A percentile compares a stretch with the other conserved stretches of the same genome.
phyloP scores from a whole-genome alignment of 1,284 basidiomycete genomes.

The Microbotryum lychnidis-dioicae region DNA sequence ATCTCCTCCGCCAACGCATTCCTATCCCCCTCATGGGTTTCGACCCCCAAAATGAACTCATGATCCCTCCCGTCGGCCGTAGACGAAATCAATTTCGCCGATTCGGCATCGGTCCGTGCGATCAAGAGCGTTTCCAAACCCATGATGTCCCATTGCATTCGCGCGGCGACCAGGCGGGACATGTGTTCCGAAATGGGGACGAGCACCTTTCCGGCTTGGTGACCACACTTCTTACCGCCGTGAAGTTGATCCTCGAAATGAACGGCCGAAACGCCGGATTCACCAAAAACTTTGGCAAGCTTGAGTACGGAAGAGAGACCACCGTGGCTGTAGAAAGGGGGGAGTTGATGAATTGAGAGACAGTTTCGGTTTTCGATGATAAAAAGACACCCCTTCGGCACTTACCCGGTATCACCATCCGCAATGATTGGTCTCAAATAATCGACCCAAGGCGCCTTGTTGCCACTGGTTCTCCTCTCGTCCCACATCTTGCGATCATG shows the following conservation, averaged over 20 bases:
- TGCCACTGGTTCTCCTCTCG: constrained; percentile 51
- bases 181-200: constrained; percentile 80
- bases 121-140: constrained; percentile 81
- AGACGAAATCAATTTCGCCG: constrained; percentile 73
- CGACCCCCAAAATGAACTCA: constrained; percentile 59
- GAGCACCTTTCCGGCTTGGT: constrained; percentile 86
- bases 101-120: constrained; percentile 84
- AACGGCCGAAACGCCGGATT: constrained; percentile 79
- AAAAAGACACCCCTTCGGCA: constrained; percentile 3
- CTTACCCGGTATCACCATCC: constrained; percentile 85
- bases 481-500: constrained; percentile 82
- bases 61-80: constrained; percentile 69
- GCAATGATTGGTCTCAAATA: constrained; percentile 90
- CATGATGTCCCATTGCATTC: constrained; percentile 81
- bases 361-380: too few species aligned
- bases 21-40: constrained; percentile 43
- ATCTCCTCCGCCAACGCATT: constrained; percentile 58
- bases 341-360: not conserved
- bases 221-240: constrained; percentile 88
- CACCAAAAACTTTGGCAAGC: constrained; percentile 82
- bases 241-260: constrained; percentile 89
- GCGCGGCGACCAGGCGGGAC: constrained; percentile 68
- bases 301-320: constrained; percentile 96
- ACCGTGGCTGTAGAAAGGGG: constrained; percentile 56
- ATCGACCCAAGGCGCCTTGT: constrained; percentile 59